phyloP scores from a whole-genome alignment of 1,284 basidiomycete genomes.

The Grifola frondosa region DNA sequence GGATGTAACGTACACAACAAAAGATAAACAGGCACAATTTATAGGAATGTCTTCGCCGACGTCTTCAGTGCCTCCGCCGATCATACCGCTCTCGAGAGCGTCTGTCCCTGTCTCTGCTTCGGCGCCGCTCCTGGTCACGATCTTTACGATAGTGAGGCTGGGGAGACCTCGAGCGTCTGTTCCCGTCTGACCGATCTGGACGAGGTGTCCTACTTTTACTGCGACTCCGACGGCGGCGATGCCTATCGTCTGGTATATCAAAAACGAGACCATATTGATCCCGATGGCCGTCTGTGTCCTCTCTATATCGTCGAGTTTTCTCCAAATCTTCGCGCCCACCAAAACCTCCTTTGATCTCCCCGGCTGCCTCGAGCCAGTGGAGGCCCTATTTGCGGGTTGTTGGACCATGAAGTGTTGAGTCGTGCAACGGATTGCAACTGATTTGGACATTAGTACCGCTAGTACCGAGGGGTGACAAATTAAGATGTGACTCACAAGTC shows the following conservation, averaged over 20 bases:
- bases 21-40: neutral
- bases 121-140: slow-evolving; percentile 25
- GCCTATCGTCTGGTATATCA: slow-evolving; percentile 46
- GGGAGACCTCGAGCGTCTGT: slow-evolving; percentile 20
- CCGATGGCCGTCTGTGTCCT: slow-evolving; percentile 35
- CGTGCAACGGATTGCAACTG: slow-evolving; percentile 90
- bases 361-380: slow-evolving; percentile 31
- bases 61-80: too few relatives aligned
- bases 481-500: slow-evolving; percentile 69
- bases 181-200: slow-evolving; percentile 23
- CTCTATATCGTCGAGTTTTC: slow-evolving; percentile 63
- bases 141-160: slow-evolving; percentile 22
- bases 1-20: too few relatives aligned
- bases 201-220: slow-evolving; percentile 27
- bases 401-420: slow-evolving; percentile 72
- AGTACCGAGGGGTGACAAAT: slow-evolving; percentile 4
- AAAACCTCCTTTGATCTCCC: slow-evolving; percentile 44
- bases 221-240: slow-evolving; percentile 24
- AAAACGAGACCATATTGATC: slow-evolving; percentile 73
- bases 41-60: too few relatives aligned
- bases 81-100: slow-evolving; percentile 3
- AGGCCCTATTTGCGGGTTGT: slow-evolving; percentile 60
- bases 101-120: slow-evolving; percentile 22
- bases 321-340: slow-evolving; percentile 74
- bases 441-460: slow-evolving; percentile 16